Evolutionary conservation across 306 rosid species (phyloP), one percentile per base, ranked within the genome.

Genomic region (Trifolium subterraneum): DNA sequence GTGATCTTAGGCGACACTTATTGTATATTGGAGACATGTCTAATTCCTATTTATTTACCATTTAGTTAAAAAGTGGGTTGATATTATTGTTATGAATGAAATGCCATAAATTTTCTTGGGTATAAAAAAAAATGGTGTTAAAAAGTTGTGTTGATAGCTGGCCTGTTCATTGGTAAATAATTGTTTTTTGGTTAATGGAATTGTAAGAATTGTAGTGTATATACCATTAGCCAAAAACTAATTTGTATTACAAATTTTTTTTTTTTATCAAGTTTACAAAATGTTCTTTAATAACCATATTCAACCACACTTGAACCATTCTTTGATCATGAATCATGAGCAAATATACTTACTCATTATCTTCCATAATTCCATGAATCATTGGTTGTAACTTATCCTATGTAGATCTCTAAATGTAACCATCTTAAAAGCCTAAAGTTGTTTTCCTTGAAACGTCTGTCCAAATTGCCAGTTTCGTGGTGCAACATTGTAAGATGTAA

Each of bases 401-500:
- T 44, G 4, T 4, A 44, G 5, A 14, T 44, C 15, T 3, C n/a
- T 44, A 15, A 12, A 44, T 14, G 14, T 10, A 4, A 44, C 50
- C 50, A 11, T 12, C 0, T 44, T 44, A 29, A 4, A 44, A 44
- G n/a, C 58, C 9, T 81, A n/a, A 80, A 91, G 90, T 58, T 91
- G 98, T 64, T 91, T 94, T 69, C 98, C 98, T 83, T 87, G 90
- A 87, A 84, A 89, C 59, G 96, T 91, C 86, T 94, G 98, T 56
- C 93, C 90, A 42, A 86, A 89, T 59, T 78, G 81, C 99, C 99
- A 95, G 27, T 79, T 88, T 54, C 79, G 38, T 0, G 98, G 96
- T 68, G 97, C 99, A 54, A 89, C 94, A 65, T 82, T 87, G 68
- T 91, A 93, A 85, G 98, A 89, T 48, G 96, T 78, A 60, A 93